Percentiles rank a stretch among this genome's conserved stretches.
Conservation (phyloP, 257 asterid species). For the Scutellaria barbata region DNA sequence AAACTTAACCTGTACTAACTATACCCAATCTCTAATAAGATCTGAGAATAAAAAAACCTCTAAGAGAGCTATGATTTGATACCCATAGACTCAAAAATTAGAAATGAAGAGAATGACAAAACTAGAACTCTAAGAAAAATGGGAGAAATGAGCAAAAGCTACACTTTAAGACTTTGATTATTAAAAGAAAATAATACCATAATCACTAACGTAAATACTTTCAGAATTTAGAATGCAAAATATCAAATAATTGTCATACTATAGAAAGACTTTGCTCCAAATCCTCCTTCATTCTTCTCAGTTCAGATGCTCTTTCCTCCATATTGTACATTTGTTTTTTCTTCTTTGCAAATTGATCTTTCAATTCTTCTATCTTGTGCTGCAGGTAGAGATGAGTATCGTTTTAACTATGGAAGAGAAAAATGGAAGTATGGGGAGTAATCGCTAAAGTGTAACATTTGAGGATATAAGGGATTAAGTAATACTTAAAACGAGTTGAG, state of each 20-base stretch:
- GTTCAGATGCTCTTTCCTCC: conserved; percentile 75
- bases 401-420: no score
- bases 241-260: conserved; percentile 50
- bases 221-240: conserved; percentile 16
- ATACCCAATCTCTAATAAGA: no score
- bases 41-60: no score
- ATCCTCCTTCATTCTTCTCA: conserved; percentile 68
- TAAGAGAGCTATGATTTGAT: no score
- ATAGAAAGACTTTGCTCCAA: conserved; percentile 56
- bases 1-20: no score
- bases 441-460: no score
- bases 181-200: conserved; percentile 15
- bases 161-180: conserved; percentile 19
- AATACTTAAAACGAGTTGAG: no score
- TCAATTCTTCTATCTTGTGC: conserved; percentile 65
- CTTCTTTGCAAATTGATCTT: conserved; percentile 59
- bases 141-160: conserved; percentile 28
- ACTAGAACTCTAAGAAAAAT: conserved; percentile 16
- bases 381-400: no score
- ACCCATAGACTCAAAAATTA: conserved; percentile 6
- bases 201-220: conserved; percentile 22
- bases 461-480: no score
- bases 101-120: conserved; percentile 22
- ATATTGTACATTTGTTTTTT: conserved; percentile 57
- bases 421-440: no score